These are phyloP conservation scores for Lactarius trivialis DNA, from an alignment of 768 basidiomycete species.

Conservation along the genomic window DNA sequence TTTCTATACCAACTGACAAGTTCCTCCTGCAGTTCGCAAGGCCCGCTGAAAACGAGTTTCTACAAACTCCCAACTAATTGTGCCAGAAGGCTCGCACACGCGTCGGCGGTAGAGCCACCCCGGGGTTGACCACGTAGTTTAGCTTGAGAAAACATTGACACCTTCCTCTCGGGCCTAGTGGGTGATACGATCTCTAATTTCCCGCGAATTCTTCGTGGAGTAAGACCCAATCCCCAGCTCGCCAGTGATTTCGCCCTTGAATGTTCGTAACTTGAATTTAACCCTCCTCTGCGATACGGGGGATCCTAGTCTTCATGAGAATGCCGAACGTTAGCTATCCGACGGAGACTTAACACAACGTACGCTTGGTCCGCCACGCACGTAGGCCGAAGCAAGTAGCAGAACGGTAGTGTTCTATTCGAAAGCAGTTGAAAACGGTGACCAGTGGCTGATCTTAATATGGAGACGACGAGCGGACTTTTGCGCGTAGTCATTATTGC, in stretches of 20 bases:
- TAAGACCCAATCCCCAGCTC: conserved; percentile 6
- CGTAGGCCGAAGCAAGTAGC: too few species aligned
- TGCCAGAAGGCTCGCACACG: background rate
- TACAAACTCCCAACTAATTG: conserved; percentile 6
- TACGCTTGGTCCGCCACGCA: too few species aligned
- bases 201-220: conserved; percentile 18
- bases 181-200: conserved; percentile 13
- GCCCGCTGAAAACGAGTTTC: conserved; percentile 32
- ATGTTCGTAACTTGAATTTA: background rate
- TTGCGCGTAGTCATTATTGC: background rate
- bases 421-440: too few species aligned
- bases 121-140: background rate
- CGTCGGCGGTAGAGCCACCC: conserved; percentile 6
- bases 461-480: background rate
- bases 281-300: conserved; percentile 6
- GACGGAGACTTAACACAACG: background rate
- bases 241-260: background rate
- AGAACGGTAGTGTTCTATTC: too few species aligned
- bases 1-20: conserved; percentile 33
- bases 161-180: conserved; percentile 14
- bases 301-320: conserved; percentile 15
- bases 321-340: background rate
- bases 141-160: conserved; percentile 3
- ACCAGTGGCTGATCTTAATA: background rate
- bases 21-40: conserved; percentile 55